Evolutionary conservation across 257 asterid species (phyloP).

Genomic region (Forsythia viridissima): DNA sequence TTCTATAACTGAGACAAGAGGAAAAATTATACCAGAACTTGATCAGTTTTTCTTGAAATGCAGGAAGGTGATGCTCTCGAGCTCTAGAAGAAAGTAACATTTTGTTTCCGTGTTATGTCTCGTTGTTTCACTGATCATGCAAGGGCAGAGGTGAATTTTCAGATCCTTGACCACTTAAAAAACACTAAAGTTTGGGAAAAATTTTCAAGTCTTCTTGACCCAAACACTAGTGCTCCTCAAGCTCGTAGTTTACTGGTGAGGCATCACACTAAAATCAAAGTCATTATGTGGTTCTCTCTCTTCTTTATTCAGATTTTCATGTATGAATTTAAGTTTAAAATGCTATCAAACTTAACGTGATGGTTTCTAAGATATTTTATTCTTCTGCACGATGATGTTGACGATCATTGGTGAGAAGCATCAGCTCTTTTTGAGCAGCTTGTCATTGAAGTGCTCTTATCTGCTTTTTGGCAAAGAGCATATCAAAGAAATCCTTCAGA

Average conservation of each 20-base stretch:
- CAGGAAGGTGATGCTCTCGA: constrained; percentile 83
- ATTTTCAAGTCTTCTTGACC: constrained; percentile 66
- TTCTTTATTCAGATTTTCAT: constrained; percentile 5
- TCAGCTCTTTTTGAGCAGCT: constrained; percentile 67
- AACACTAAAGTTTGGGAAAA: constrained; percentile 78
- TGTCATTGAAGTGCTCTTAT: constrained; percentile 86
- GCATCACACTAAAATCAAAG: constrained; percentile 24
- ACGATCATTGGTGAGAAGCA: constrained; percentile 74
- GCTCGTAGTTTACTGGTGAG: constrained; percentile 74
- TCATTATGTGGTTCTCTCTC: constrained; percentile 18
- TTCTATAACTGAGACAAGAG: constrained; percentile 13
- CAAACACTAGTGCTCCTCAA: constrained; percentile 56
- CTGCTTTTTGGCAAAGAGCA: constrained; percentile 87
- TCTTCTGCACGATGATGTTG: constrained; percentile 68
- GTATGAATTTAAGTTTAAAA: constrained; percentile 9
- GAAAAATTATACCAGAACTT: constrained; percentile 15
- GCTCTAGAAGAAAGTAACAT: constrained; percentile 68
- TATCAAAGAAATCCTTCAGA: constrained; percentile 74
- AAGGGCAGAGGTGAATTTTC: constrained; percentile 84
- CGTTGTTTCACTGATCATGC: constrained; percentile 80
- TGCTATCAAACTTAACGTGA: constrained; percentile 18
- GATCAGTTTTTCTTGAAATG: constrained; percentile 32
- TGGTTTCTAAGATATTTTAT: constrained; percentile 30
- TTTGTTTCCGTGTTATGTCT: constrained; percentile 84
- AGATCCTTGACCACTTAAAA: constrained; percentile 79